These are phyloP conservation scores for Diplodia mutila DNA, from an alignment of 2,329 filamentous ascomycete genomes.

Conservation along the genomic window DNA sequence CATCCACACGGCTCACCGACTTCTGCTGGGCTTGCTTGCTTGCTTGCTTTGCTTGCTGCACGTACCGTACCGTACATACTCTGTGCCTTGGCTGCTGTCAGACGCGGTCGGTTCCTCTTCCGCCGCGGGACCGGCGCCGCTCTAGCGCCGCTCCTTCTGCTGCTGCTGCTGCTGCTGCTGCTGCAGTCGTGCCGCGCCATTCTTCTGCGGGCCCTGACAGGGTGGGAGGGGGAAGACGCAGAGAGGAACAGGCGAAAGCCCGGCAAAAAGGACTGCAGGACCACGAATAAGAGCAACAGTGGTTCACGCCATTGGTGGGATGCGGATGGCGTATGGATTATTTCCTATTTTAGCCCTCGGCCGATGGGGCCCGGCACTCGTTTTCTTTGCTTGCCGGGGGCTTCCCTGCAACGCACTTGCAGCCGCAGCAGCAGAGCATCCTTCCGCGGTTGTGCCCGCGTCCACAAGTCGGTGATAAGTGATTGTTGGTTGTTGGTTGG, in stretches of 20 bases:
- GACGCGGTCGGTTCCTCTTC: not conserved
- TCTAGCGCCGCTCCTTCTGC: not conserved
- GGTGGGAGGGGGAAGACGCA: too few species aligned
- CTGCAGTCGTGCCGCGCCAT: too few species aligned
- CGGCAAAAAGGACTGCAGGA: too few species aligned
- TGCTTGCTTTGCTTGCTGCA: too few species aligned
- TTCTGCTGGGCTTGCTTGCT: too few species aligned
- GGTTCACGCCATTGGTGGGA: not conserved
- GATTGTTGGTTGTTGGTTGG: not conserved
- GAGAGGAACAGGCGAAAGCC: not conserved
- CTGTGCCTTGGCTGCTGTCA: not conserved
- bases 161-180: too few species aligned
- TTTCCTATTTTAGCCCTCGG: conserved; percentile 14
- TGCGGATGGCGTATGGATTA: not conserved
- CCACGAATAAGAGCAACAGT: not conserved
- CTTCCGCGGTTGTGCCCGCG: not conserved
- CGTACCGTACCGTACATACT: too few species aligned
- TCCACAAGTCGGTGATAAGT: not conserved
- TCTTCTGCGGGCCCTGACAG: not conserved
- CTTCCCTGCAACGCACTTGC: not conserved
- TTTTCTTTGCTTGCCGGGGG: not conserved
- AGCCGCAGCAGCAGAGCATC: too few species aligned
- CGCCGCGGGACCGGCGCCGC: not conserved
- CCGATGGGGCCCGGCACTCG: not conserved
- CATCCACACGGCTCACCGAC: not conserved